phyloP scores from a whole-genome alignment of 768 basidiomycete species.

The Lentinula sp. region DNA sequence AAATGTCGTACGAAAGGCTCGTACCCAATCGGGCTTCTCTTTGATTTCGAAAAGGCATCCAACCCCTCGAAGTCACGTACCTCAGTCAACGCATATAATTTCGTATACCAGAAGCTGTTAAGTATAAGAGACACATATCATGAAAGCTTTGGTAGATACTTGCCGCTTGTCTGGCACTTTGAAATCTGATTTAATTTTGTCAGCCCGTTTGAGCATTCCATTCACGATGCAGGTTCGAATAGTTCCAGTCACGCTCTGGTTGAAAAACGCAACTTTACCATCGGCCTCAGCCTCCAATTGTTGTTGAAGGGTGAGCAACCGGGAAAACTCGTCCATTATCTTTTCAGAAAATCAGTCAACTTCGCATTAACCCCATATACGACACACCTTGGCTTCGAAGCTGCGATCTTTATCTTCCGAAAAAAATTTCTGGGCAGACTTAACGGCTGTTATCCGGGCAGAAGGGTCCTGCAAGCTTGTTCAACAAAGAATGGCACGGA shows the following conservation, averaged over 20 bases:
- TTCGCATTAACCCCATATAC: neutral
- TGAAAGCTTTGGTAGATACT: constrained; percentile 11
- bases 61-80: constrained; percentile 81
- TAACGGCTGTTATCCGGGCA: constrained; percentile 66
- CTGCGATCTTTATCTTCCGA: constrained; percentile 87
- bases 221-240: constrained; percentile 72
- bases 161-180: constrained; percentile 94
- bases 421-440: constrained; percentile 87
- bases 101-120: constrained; percentile 90
- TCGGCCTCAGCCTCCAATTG: constrained; percentile 83
- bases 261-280: constrained; percentile 75
- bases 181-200: constrained; percentile 84
- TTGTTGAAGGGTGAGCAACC: constrained; percentile 77
- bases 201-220: constrained; percentile 81
- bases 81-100: constrained; percentile 77
- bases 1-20: constrained; percentile 84
- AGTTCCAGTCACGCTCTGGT: constrained; percentile 82
- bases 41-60: constrained; percentile 80
- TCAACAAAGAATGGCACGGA: neutral
- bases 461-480: constrained; percentile 51
- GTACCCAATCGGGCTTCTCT: constrained; percentile 92
- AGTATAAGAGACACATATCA: neutral
- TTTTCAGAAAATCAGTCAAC: constrained; percentile 20
- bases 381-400: constrained; percentile 86
- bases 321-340: constrained; percentile 88